Evolutionary conservation across 2,329 filamentous ascomycete genomes (phyloP), one percentile per base, ranked within the genome.

Genomic region (Fusarium sp.): DNA sequence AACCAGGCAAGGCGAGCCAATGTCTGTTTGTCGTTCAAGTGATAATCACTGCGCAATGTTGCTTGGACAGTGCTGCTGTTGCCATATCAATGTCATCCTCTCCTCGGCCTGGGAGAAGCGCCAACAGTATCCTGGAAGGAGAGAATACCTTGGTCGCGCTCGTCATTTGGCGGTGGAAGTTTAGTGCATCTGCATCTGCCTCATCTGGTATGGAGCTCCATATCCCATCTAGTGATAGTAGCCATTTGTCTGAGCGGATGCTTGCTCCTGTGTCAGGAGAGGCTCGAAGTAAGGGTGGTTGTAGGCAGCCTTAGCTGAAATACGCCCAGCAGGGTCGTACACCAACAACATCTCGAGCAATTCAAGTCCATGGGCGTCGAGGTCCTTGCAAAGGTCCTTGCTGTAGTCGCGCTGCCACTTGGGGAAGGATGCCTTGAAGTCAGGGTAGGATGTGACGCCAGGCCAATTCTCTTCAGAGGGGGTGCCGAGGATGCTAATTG

Each of bases 391-490:
- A 39, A 96, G 86, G 33, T 89, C 84, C 53, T 86, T 85, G 29
- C 88, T 86, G 65, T 88, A 86, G 78, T 94, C 92, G 63, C 93
- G 90, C 76, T 88, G 87, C 94, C 94, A 97, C 84, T 97, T 97
- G 73, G 94, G 94, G 83, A 97, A 97, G 6, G 93, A 95, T 33
- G 92, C 82, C 83, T 97, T 97, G 87, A 94, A 97, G 82, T 97
- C 95, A 45, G 94, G 94, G 84, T 97, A 97, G 12, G 93, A 94
- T n/a, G 94, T 96, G 65, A 97, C 94, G 68, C 94, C 94, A 36
- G 94, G 94, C 94, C 94, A 97, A 65, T 90, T 87, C 12, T 90
- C 86, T 80, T 97, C 94, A 59, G 90, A 90, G 7, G 94, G 94
- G 7, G 95, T 97, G 73, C 94, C 94, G 42, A 97, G 89, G 39